Evolutionary conservation across 1,284 basidiomycete genomes (phyloP), one percentile per base, ranked within the genome.

Genomic region (Trichosporon ovoides): DNA sequence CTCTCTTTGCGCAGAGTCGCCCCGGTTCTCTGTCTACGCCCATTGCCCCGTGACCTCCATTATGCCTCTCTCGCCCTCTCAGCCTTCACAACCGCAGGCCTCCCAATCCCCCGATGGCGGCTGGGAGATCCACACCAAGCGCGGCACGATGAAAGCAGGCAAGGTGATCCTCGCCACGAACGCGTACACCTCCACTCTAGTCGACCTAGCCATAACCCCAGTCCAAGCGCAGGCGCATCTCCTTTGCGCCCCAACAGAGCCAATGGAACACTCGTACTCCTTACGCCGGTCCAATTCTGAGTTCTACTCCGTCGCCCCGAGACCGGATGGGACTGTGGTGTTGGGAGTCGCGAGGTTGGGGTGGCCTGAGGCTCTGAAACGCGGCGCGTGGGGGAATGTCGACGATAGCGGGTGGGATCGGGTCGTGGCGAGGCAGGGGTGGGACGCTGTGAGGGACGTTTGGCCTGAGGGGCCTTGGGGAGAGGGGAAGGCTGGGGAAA

Each of bases 111-210:
- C n/a, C n/a, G n/a, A n/a, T n/a, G n/a, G n/a, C n/a, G n/a, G n/a
- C n/a, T 69, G 68, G 68, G 48, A 48, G 3, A 69, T 76, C 12
- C 38, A 51, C 18, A 72, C 72, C 14, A 38, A 66, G 7, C 58
- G 69, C 46, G 74, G 74, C 5, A 51, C 14, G 7, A 50, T 73
- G 9, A 24, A 28, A 5, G 60, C 72, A 0, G 20, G 35, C 1
- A 66, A 63, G 34, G 68, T 73, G 24, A 60, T 71, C 0, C 67
- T 60, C 43, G 65, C 69, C 3, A 75, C 69, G 38, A 73, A 72
- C 49, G 68, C 62, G 14, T 72, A 68, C 33, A 64, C 60, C 11
- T 59, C 64, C 38, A 55, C 60, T 18, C 28, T 70, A 37, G 34
- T 76, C 18, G 56, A 65, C 14, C 65, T 62, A 1, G 38, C 70